Evolutionary conservation across 1,284 basidiomycete genomes (phyloP).

Genomic region (Rhodotorula sp.): DNA sequence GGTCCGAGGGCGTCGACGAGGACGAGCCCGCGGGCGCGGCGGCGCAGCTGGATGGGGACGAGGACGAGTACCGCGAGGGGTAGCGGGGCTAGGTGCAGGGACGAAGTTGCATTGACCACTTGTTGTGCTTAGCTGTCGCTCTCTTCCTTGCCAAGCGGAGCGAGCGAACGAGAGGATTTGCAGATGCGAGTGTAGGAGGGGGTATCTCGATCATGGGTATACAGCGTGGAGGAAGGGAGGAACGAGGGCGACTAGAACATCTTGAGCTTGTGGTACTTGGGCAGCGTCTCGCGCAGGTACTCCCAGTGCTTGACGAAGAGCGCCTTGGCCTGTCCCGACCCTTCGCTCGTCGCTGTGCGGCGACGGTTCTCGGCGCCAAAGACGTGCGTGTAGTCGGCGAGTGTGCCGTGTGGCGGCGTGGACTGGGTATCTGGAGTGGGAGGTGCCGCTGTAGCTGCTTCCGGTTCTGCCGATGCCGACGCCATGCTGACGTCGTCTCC

Average conservation of each 20-base stretch:
- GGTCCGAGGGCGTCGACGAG: conserved; percentile 47
- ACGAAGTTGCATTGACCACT: neutral
- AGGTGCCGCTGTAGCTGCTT: too few relatives aligned
- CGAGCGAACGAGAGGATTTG: neutral
- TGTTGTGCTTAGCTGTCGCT: neutral
- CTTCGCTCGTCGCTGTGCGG: conserved; percentile 80
- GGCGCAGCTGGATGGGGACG: conserved; percentile 5
- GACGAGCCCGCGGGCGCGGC: conserved; percentile 24
- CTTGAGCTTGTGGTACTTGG: conserved; percentile 34
- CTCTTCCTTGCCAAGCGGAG: neutral
- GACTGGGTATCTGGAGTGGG: neutral
- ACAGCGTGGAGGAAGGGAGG: neutral
- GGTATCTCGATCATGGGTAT: neutral
- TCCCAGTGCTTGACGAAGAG: conserved; percentile 83
- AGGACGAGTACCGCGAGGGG: conserved; percentile 3
- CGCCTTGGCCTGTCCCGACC: conserved; percentile 77
- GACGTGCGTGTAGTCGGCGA: conserved; percentile 83
- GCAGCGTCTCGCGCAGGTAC: conserved; percentile 69
- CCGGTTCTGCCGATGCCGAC: neutral
- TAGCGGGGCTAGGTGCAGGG: neutral
- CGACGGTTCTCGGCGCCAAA: conserved; percentile 74
- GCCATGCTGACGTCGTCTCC: neutral
- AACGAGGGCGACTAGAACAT: conserved; percentile 22
- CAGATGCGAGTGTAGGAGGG: neutral
- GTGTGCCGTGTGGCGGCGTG: conserved; percentile 52